Evolutionary conservation across 768 basidiomycete genomes (phyloP).

Genomic region (Mycena venus): DNA sequence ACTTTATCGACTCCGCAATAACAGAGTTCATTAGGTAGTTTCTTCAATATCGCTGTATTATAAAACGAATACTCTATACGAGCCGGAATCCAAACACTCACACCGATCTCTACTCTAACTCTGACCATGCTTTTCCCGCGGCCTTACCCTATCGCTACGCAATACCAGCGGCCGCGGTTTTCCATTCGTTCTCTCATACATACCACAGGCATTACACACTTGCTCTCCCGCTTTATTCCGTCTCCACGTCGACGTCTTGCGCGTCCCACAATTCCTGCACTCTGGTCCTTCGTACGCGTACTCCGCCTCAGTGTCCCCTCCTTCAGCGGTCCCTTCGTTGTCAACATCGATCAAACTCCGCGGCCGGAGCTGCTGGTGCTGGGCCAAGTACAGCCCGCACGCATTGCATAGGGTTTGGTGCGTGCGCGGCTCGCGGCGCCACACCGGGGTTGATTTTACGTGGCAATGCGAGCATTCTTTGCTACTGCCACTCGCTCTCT

Average conservation of each 20-base stretch:
- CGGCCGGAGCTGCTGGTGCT: not conserved
- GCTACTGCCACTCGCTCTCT: not conserved
- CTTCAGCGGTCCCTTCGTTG: no score
- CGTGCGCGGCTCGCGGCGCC: slow-evolving; percentile 28
- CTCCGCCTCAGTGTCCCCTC: no score
- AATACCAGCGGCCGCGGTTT: not conserved
- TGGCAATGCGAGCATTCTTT: slow-evolving; percentile 19
- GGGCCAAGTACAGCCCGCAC: slow-evolving; percentile 15
- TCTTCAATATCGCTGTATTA: no score
- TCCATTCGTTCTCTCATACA: not conserved
- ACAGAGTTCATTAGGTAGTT: no score
- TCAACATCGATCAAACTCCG: slow-evolving; percentile 11
- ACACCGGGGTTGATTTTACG: slow-evolving; percentile 7
- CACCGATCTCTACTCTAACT: no score
- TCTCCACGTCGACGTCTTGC: slow-evolving; percentile 15
- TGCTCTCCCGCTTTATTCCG: slow-evolving; percentile 15
- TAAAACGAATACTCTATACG: no score
- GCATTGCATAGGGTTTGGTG: no score
- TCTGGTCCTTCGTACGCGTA: no score
- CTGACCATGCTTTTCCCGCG: not conserved
- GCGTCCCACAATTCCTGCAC: not conserved
- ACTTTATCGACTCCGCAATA: no score
- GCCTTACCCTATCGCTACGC: not conserved
- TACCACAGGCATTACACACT: slow-evolving; percentile 24
- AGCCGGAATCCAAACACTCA: no score